Conservation (phyloP, 2,329 filamentous ascomycete genomes). For the Trichophyton equinum region DNA sequence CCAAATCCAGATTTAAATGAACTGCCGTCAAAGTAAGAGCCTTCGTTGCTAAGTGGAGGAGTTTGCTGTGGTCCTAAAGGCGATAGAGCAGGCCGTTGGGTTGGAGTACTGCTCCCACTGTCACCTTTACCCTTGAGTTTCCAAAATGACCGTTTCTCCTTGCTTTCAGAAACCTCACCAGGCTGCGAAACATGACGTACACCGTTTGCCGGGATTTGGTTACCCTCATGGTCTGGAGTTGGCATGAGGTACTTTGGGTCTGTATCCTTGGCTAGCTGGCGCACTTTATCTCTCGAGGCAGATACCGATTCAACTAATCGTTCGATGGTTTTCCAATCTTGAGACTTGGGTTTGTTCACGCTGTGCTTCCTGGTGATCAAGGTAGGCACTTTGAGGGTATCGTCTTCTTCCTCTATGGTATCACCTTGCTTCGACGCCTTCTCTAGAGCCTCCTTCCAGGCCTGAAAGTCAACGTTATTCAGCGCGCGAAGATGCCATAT, state of each 20-base stretch:
- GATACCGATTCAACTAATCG: constrained; percentile 72
- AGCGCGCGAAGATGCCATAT: constrained; percentile 86
- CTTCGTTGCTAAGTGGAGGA: constrained; percentile 32
- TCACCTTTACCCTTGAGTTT: constrained; percentile 64
- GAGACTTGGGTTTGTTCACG: constrained; percentile 48
- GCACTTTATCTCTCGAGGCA: constrained; percentile 76
- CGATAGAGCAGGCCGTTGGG: constrained; percentile 32
- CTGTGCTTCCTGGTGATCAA: constrained; percentile 18
- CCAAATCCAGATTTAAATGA: not conserved
- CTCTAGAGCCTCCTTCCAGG: constrained; percentile 79
- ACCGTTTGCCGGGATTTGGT: constrained; percentile 19
- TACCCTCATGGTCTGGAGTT: constrained; percentile 9
- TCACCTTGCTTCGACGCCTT: constrained; percentile 51
- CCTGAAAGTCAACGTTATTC: constrained; percentile 71
- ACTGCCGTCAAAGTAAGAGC: constrained; percentile 3
- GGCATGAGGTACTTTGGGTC: constrained; percentile 46
- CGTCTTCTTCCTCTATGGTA: constrained; percentile 22
- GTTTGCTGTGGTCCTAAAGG: constrained; percentile 34
- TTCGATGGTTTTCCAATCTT: constrained; percentile 80
- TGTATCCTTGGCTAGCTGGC: constrained; percentile 74
- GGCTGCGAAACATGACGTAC: constrained; percentile 19
- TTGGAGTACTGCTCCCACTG: constrained; percentile 20
- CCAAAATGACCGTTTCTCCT: constrained; percentile 71
- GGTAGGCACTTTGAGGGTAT: constrained; percentile 23
- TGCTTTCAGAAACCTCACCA: constrained; percentile 26